Evolutionary conservation across 2,329 filamentous ascomycete genomes (phyloP).

Genomic region (Neophaeococcomyces aloes): DNA sequence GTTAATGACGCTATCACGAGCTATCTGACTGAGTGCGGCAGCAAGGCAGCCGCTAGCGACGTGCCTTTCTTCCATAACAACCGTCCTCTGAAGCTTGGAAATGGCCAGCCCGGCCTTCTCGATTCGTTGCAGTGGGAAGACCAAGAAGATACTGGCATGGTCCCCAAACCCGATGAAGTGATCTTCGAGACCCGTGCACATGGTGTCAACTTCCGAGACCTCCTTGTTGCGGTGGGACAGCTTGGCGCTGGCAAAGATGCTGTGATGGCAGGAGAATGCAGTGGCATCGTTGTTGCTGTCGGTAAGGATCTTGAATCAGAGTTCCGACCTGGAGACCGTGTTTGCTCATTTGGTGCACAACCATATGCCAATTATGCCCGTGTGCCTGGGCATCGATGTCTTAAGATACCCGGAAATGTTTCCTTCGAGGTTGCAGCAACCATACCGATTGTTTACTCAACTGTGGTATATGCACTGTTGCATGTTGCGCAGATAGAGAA

Average conservation of each 20-base stretch:
- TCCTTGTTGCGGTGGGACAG: constrained; percentile 21
- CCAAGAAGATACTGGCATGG: too few species aligned
- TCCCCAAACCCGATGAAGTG: constrained; percentile 12
- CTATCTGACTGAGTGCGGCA: too few species aligned
- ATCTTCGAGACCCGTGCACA: constrained; percentile 24
- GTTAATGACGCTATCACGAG: too few species aligned
- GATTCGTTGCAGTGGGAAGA: too few species aligned
- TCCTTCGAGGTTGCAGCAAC: constrained; percentile 18
- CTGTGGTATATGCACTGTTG: constrained; percentile 23
- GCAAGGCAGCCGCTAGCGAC: too few species aligned
- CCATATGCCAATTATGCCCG: background rate
- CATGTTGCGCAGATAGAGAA: constrained; percentile 19
- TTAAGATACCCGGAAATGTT: constrained; percentile 6
- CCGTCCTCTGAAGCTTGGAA: too few species aligned
- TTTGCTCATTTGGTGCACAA: constrained; percentile 11
- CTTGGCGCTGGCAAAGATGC: constrained; percentile 10
- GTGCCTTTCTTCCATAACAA: too few species aligned
- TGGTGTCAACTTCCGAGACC: constrained; percentile 25
- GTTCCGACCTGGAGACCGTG: constrained; percentile 25
- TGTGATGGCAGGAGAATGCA: constrained; percentile 22
- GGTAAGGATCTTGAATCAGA: constrained; percentile 8
- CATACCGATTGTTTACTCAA: constrained; percentile 23
- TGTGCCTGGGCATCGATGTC: background rate
- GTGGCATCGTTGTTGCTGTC: constrained; percentile 21
- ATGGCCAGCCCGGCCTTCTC: too few species aligned